Evolutionary conservation across 2,329 filamentous ascomycete species (phyloP).

Genomic region (Calonectria hawksworthii): DNA sequence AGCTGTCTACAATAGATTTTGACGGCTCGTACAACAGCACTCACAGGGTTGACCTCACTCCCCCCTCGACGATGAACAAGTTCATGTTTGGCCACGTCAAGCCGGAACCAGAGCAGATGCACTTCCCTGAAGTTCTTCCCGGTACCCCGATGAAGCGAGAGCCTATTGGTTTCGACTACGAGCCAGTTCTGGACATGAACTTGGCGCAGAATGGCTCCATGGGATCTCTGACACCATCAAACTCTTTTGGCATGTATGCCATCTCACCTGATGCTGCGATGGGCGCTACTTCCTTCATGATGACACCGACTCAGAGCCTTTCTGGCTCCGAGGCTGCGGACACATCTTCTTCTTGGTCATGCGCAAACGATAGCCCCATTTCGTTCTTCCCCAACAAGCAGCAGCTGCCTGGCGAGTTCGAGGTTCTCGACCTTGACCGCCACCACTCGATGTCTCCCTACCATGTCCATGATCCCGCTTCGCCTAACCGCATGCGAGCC

Average conservation of each 20-base stretch:
- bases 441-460: slow-evolving; percentile 54
- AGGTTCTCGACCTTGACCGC: slow-evolving; percentile 53
- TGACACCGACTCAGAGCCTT: slow-evolving; percentile 57
- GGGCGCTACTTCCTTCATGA: slow-evolving; percentile 53
- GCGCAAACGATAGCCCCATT: slow-evolving; percentile 57
- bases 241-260: slow-evolving; percentile 52
- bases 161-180: slow-evolving; percentile 53
- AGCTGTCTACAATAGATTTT: slow-evolving; percentile 54
- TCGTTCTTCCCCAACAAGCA: slow-evolving; percentile 54
- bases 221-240: slow-evolving; percentile 55
- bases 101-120: slow-evolving; percentile 51
- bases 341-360: slow-evolving; percentile 55
- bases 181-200: slow-evolving; percentile 56
- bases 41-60: slow-evolving; percentile 52
- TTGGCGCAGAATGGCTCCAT: slow-evolving; percentile 51
- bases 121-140: slow-evolving; percentile 50
- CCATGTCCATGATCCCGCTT: slow-evolving; percentile 50
- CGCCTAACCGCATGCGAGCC: slow-evolving; percentile 50
- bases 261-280: slow-evolving; percentile 52
- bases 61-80: slow-evolving; percentile 52
- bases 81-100: slow-evolving; percentile 53
- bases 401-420: slow-evolving; percentile 49
- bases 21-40: slow-evolving; percentile 48
- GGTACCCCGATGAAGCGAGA: slow-evolving; percentile 56
- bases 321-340: slow-evolving; percentile 56